A percentile compares a stretch with the other conserved stretches of the same genome.
These are phyloP conservation scores for Trichoderma hamatum DNA, from an alignment of 2,329 filamentous ascomycete genomes.

Conservation along the genomic window DNA sequence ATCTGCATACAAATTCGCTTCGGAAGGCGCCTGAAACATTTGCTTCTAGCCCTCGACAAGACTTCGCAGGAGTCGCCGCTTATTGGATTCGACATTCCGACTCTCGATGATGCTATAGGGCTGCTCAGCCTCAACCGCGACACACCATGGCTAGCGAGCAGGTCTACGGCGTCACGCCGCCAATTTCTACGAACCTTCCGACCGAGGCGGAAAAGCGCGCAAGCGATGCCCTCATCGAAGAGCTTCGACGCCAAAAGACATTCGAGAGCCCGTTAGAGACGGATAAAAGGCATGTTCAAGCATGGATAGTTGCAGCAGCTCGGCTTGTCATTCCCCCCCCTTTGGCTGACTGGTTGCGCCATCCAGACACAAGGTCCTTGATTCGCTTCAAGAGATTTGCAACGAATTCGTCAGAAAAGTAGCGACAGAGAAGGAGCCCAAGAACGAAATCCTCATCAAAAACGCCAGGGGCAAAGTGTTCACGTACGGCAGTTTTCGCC, in stretches of 20 bases:
- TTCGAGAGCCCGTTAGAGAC: conserved; percentile 86
- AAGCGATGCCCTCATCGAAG: conserved; percentile 78
- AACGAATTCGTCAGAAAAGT: conserved; percentile 86
- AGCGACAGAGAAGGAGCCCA: conserved; percentile 68
- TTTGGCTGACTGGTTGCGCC: neutral
- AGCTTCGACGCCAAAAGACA: conserved; percentile 86
- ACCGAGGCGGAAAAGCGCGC: conserved; percentile 75
- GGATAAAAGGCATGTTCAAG: conserved; percentile 68
- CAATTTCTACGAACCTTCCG: conserved; percentile 77
- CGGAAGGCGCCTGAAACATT: neutral
- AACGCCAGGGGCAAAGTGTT: conserved; percentile 90
- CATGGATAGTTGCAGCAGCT: neutral
- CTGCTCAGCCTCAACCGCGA: conserved; percentile 6
- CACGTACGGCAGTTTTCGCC: conserved; percentile 91
- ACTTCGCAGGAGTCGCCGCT: neutral
- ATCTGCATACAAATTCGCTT: neutral
- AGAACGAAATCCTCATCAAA: conserved; percentile 77
- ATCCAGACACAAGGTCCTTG: conserved; percentile 70
- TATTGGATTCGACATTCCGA: neutral
- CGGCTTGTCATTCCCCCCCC: neutral
- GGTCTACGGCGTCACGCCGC: conserved; percentile 72
- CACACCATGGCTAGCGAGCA: conserved; percentile 44
- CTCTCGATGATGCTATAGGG: conserved; percentile 8
- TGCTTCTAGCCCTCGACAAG: neutral
- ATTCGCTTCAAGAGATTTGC: conserved; percentile 76